Percentiles rank a stretch among this genome's conserved stretches.
These are phyloP conservation scores for Nakaseomyces sp. DNA, from an alignment of 1,139 yeast genomes.

Conservation along the genomic window DNA sequence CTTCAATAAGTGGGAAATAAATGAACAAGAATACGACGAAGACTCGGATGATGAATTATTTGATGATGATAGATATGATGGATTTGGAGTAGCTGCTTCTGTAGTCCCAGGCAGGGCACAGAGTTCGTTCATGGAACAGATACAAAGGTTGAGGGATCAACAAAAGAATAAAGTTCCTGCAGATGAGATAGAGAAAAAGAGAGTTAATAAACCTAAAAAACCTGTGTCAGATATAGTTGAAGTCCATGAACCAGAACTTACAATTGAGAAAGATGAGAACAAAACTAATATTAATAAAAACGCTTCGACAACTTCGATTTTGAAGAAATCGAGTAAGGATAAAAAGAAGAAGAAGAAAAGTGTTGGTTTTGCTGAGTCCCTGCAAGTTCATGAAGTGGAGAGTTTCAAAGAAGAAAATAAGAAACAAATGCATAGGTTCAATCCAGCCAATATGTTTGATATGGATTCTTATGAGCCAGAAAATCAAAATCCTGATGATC, in stretches of 20 bases:
- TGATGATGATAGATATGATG: conserved; percentile 8
- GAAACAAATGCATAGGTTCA: conserved; percentile 27
- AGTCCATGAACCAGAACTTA: not conserved
- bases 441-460: conserved; percentile 5
- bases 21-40: conserved; percentile 13
- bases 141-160: conserved; percentile 21
- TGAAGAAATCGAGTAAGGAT: conserved; percentile 11
- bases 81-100: conserved; percentile 9
- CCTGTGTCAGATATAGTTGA: not conserved
- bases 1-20: conserved; percentile 28
- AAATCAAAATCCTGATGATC: conserved; percentile 13
- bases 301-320: conserved; percentile 16
- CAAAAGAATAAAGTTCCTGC: conserved; percentile 1
- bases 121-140: conserved; percentile 27
- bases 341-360: conserved; percentile 30
- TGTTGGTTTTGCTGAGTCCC: conserved; percentile 44
- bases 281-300: not conserved
- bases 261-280: not conserved
- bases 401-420: conserved; percentile 45
- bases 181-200: not conserved
- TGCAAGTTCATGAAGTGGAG: conserved; percentile 53
- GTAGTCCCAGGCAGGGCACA: conserved; percentile 26
- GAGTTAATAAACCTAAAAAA: not conserved
- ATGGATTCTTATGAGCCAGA: conserved; percentile 9
- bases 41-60: conserved; percentile 14